phyloP scores from a whole-genome alignment of 2,329 filamentous ascomycete species.

The Diaporthe destruens region DNA sequence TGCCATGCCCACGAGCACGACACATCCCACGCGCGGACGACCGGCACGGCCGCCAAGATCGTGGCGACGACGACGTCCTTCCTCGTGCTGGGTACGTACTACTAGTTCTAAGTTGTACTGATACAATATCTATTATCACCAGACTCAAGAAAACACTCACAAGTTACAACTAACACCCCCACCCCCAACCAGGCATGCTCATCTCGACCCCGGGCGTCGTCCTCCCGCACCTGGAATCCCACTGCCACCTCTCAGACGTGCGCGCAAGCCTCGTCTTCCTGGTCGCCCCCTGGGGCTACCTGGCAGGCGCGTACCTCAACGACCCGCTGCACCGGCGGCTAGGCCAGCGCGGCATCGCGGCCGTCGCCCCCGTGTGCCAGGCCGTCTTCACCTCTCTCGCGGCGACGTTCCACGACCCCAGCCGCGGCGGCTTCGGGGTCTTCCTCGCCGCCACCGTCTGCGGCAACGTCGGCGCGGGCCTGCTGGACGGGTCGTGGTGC shows the following conservation, averaged over 20 bases:
- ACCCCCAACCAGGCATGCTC: slow-evolving; percentile 29
- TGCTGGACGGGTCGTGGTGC: slow-evolving; percentile 59
- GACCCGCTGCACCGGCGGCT: slow-evolving; percentile 53
- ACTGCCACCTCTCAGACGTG: slow-evolving; percentile 57
- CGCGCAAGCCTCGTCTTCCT: slow-evolving; percentile 60
- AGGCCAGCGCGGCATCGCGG: slow-evolving; percentile 58
- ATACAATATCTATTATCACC: too few relatives aligned
- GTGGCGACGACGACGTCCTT: slow-evolving; percentile 43
- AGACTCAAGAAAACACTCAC: not conserved
- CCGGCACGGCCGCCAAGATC: slow-evolving; percentile 24
- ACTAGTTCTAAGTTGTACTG: too few relatives aligned
- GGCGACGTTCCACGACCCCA: slow-evolving; percentile 46
- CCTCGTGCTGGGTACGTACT: slow-evolving; percentile 44
- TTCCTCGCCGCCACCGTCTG: slow-evolving; percentile 50
- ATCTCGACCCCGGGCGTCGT: slow-evolving; percentile 49
- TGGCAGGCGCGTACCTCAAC: slow-evolving; percentile 56
- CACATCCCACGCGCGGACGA: not conserved
- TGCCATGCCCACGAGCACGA: slow-evolving; percentile 22
- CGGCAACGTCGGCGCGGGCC: slow-evolving; percentile 54
- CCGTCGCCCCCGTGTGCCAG: slow-evolving; percentile 54
- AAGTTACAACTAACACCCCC: not conserved
- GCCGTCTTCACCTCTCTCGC: slow-evolving; percentile 49
- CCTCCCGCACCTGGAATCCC: slow-evolving; percentile 52
- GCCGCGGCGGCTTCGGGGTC: slow-evolving; percentile 45
- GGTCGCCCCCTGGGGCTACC: slow-evolving; percentile 57